Percentiles rank a stretch among this genome's conserved stretches.
Conservation (phyloP, 257 asterid species). For the Ilex aquifolium region DNA sequence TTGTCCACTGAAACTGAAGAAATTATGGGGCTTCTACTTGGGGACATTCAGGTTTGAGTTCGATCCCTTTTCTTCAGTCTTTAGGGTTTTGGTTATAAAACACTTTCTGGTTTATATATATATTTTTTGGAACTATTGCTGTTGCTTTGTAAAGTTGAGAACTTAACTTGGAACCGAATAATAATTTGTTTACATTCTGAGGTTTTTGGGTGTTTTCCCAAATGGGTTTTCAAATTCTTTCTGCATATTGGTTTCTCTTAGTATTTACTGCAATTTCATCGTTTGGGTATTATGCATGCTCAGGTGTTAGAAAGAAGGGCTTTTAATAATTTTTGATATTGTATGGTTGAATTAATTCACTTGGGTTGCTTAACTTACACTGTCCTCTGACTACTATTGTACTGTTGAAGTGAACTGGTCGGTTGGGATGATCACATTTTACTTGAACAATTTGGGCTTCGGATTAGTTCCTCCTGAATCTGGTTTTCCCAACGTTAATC, state of each 20-base stretch:
- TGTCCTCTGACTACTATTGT: no score
- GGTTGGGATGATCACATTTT: no score
- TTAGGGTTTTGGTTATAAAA: constrained; percentile 14
- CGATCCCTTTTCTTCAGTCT: not conserved
- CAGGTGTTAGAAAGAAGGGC: no score
- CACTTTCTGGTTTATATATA: constrained; percentile 1
- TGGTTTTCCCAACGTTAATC: no score
- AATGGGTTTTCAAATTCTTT: constrained; percentile 11
- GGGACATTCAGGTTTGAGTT: constrained; percentile 72
- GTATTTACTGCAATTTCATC: not conserved
- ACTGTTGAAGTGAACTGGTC: no score
- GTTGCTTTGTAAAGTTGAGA: constrained; percentile 9
- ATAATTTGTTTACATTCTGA: not conserved
- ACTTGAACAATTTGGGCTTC: not conserved
- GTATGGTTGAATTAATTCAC: no score
- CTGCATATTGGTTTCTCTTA: not conserved
- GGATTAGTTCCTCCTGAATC: not conserved
- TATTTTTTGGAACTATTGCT: constrained; percentile 2
- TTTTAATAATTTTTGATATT: no score
- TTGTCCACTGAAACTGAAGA: constrained; percentile 99
- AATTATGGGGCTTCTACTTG: constrained; percentile 99
- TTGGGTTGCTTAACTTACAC: no score
- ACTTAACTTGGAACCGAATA: constrained; percentile 1
- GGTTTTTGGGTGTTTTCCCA: not conserved
- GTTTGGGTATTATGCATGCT: not conserved